A percentile compares a stretch with the other conserved stretches of the same genome.
phyloP scores from a whole-genome alignment of 305 asterid genomes.

The Nicotiana rustica region DNA sequence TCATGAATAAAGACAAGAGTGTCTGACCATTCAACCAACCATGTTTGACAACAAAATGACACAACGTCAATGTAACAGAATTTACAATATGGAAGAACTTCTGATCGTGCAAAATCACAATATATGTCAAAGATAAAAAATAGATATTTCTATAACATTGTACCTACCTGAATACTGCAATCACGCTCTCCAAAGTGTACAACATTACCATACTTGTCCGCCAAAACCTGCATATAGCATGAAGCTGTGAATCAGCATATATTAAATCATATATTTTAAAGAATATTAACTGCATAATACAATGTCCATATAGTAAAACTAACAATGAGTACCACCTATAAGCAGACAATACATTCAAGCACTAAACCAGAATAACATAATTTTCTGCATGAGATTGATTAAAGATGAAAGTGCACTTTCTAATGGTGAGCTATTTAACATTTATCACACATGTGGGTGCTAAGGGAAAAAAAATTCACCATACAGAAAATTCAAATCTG shows the following conservation, averaged over 20 bases:
- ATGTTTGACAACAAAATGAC: slow-evolving; percentile 17
- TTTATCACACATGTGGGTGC: background rate
- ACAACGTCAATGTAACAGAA: background rate
- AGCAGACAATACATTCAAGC: slow-evolving; percentile 9
- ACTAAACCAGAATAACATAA: background rate
- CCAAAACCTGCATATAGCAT: slow-evolving; percentile 69
- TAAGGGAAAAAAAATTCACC: background rate
- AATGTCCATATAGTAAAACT: background rate
- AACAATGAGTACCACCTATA: slow-evolving; percentile 25
- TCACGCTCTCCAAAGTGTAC: slow-evolving; percentile 99
- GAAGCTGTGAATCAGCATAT: slow-evolving; percentile 22
- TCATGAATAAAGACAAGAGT: background rate
- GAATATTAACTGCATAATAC: slow-evolving; percentile 8
- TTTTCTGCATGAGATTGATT: slow-evolving; percentile 13
- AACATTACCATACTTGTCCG: slow-evolving; percentile 89
- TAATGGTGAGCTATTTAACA: background rate
- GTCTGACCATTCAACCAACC: slow-evolving; percentile 8
- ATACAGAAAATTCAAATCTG: slow-evolving; percentile 17
- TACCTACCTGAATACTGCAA: slow-evolving; percentile 92
- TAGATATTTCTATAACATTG: background rate
- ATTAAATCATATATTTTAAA: background rate
- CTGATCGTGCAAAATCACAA: background rate
- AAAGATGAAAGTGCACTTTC: slow-evolving; percentile 13
- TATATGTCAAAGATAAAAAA: background rate
- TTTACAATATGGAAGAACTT: background rate